These are phyloP conservation scores for Pestalotiopsis sp. DNA, from an alignment of 2,329 filamentous ascomycete genomes.

Conservation along the genomic window DNA sequence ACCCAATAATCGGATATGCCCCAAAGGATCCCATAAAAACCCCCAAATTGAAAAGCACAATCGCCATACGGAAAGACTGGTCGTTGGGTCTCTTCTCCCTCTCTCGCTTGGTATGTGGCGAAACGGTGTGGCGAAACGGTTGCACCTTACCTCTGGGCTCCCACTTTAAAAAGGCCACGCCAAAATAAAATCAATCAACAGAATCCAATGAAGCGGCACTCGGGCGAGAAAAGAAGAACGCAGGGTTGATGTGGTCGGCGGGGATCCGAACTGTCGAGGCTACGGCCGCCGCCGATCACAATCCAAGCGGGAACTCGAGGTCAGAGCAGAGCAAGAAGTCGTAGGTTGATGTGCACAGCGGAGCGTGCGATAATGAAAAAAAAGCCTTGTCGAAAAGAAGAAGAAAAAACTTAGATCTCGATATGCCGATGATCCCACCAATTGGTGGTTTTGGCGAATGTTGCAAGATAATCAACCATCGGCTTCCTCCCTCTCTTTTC, in stretches of 20 bases:
- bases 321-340: not conserved
- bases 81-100: too few relatives aligned
- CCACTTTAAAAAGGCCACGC: not conserved
- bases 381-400: not conserved
- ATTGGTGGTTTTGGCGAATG: too few relatives aligned
- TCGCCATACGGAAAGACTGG: not conserved
- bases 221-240: not conserved
- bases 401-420: too few relatives aligned
- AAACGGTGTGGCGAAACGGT: too few relatives aligned
- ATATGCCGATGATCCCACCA: too few relatives aligned
- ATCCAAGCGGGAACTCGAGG: not conserved
- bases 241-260: not conserved
- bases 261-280: not conserved
- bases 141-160: too few relatives aligned
- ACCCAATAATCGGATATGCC: not conserved
- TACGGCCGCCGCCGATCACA: not conserved
- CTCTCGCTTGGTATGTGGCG: too few relatives aligned
- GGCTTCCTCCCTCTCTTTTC: too few relatives aligned
- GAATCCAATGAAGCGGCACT: not conserved
- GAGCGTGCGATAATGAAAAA: not conserved
- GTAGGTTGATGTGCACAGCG: not conserved
- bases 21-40: not conserved
- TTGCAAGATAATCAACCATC: not conserved
- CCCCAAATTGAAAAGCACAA: not conserved
- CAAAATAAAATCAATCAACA: not conserved